Base-by-base conservation (phyloP, 306 rosid species). In the Ormosia emarginata region DNA sequence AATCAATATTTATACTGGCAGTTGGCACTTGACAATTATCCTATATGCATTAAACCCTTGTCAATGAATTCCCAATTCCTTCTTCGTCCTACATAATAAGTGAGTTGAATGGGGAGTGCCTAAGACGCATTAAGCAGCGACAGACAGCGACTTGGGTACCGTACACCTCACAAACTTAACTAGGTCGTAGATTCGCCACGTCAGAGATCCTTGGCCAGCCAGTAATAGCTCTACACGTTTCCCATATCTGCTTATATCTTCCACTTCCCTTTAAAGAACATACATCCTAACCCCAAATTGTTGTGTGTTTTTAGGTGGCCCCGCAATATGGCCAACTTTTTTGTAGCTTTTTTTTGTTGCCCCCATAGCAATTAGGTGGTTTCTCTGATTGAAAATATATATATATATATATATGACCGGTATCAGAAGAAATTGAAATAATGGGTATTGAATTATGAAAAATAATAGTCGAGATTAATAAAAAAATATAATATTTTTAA, bases 111-210 rank as follows among this genome's bases (percentile, higher is more conserved):
- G 15, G 5, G 34, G 79, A 74, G 68, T 55, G 76, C 68, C 56
- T 53, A 17, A 66, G 11, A 68, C 9, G 3, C 11, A 18, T 18
- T 30, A 10, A 44, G 5, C 79, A 58, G 57, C 32, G 32, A 40
- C 32, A 33, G 53, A 74, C 75, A 67, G 55, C 34, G 44, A 67
- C 53, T 40, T 78, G 34, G 13, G 75, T 61, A 6, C 3, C 59
- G 2, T 10, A 43, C 3, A 58, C 72, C 50, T 46, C 72, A 36
- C 9, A 43, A 30, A 18, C 34, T 29, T 0, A 62, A 72, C 84
- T 62, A 13, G 84, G 84, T 72, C n/a, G 49, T 72, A 9, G 67
- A 49, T 62, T 24, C 2, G 17, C 84, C 84, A 72, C 74, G 74
- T 72, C 67, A 18, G n/a, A 79, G 75, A 69, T 79, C 78, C 15